Evolutionary conservation across 768 basidiomycete genomes (phyloP).

Genomic region (Russula vinacea): DNA sequence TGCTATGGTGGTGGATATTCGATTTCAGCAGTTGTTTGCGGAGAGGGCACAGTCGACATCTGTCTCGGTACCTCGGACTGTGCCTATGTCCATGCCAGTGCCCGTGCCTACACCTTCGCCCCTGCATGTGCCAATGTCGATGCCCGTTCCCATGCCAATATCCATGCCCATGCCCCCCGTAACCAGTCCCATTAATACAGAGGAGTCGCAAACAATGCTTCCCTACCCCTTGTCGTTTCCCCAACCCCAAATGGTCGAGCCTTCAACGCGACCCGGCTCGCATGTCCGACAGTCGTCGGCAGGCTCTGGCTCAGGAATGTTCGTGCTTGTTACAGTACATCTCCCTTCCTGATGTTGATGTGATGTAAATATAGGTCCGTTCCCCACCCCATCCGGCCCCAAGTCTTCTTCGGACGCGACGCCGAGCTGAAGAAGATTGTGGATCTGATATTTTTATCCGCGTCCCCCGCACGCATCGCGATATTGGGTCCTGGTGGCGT

Average conservation of each 20-base stretch:
- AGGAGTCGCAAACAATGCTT: neutral
- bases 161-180: neutral
- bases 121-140: neutral
- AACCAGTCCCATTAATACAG: no score
- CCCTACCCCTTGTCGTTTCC: neutral
- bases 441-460: slow-evolving; percentile 3
- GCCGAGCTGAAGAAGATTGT: slow-evolving; percentile 19
- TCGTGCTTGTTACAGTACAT: neutral
- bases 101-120: neutral
- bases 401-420: slow-evolving; percentile 27
- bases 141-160: neutral
- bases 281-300: neutral
- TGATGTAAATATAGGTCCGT: slow-evolving; percentile 6
- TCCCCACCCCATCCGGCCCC: slow-evolving; percentile 11
- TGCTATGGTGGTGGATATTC: slow-evolving; percentile 19
- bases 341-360: neutral
- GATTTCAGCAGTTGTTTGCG: slow-evolving; percentile 13
- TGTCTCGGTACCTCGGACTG: neutral
- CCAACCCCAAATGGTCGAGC: neutral
- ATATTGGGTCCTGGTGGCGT: slow-evolving; percentile 39
- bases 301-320: slow-evolving; percentile 6
- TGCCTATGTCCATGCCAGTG: neutral
- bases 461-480: slow-evolving; percentile 19
- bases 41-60: slow-evolving; percentile 10
- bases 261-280: neutral